Percentiles rank a stretch among this genome's conserved stretches.
Evolutionary conservation across 108 stramenopile species (phyloP).

Genomic region (Schizochytrium sp.): DNA sequence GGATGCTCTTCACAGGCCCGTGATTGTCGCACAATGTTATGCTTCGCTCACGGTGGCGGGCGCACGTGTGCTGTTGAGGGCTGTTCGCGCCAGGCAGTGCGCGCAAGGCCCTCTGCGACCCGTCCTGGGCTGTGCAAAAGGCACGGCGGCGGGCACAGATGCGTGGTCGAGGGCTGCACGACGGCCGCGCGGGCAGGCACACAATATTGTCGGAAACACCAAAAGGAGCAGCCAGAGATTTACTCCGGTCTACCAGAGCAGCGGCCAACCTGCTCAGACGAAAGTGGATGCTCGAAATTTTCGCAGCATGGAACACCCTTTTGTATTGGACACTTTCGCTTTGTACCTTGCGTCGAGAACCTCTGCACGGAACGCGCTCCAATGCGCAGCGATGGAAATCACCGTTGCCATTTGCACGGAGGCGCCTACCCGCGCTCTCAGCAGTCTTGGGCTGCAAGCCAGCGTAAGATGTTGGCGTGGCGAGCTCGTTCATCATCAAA

Average conservation of each 20-base stretch:
- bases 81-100: not conserved
- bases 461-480: not conserved
- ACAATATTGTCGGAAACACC: slow-evolving; percentile 51
- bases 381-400: not conserved
- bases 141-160: not conserved
- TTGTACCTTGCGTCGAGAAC: not conserved
- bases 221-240: not conserved
- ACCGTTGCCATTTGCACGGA: not conserved
- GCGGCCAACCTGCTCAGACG: not conserved
- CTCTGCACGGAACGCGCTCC: not conserved
- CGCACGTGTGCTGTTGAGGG: not conserved
- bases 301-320: not conserved
- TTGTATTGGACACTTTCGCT: not conserved
- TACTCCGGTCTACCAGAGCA: not conserved
- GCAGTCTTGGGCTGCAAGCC: not conserved
- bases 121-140: not conserved
- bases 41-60: too few species aligned
- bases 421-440: not conserved
- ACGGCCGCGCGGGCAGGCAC: slow-evolving; percentile 92
- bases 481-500: not conserved
- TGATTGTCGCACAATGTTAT: too few species aligned
- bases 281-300: not conserved
- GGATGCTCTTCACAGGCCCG: too few species aligned
- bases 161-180: slow-evolving; percentile 61
- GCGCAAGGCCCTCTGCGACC: not conserved